Evolutionary conservation across 805 yeast species (phyloP).

Genomic region (Candida nanaspora): DNA sequence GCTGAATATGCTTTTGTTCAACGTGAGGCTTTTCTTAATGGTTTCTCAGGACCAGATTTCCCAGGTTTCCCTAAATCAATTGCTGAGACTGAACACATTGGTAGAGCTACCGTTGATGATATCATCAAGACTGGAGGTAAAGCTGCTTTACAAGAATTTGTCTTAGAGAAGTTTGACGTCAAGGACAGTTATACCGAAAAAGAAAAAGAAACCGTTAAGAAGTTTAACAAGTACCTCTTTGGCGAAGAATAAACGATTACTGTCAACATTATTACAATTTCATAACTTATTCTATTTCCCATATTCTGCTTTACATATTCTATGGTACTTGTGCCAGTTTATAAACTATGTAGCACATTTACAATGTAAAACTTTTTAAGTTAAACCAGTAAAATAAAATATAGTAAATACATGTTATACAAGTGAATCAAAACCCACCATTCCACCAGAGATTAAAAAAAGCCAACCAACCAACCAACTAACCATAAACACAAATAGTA

Average conservation of each 20-base stretch:
- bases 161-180: constrained; percentile 11
- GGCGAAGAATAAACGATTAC: background rate
- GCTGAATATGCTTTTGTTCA: constrained; percentile 13
- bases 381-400: too few species aligned
- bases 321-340: too few species aligned
- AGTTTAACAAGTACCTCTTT: constrained; percentile 5
- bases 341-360: too few species aligned
- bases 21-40: constrained; percentile 16
- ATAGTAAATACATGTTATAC: too few species aligned
- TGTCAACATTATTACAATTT: too few species aligned
- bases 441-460: too few species aligned
- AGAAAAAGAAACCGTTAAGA: constrained; percentile 5
- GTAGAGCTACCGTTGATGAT: constrained; percentile 15
- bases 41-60: constrained; percentile 20
- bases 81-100: constrained; percentile 17
- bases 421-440: too few species aligned
- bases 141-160: constrained; percentile 15
- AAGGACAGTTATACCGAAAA: constrained; percentile 6
- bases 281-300: too few species aligned
- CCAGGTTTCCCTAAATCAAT: constrained; percentile 19
- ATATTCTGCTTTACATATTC: too few species aligned
- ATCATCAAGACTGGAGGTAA: constrained; percentile 13
- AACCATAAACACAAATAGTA: too few species aligned
- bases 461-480: too few species aligned
- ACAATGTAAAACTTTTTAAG: too few species aligned